These are phyloP conservation scores for Aristolochia contorta DNA, from an alignment of 164 flowering plant genomes.

Conservation along the genomic window DNA sequence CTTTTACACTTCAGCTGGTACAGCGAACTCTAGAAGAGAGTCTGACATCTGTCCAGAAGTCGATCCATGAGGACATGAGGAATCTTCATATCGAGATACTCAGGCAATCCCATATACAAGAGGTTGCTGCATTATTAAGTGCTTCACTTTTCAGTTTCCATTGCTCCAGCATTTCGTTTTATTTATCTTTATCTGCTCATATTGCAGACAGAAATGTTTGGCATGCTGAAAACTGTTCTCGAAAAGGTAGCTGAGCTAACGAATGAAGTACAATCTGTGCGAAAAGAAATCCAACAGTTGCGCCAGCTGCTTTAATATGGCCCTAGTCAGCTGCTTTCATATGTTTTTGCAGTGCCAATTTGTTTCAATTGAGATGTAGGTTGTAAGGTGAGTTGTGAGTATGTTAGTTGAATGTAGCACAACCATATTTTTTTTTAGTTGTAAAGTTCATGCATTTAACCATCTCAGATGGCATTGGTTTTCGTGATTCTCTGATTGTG, in stretches of 20 bases:
- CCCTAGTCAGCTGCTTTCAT: too few species aligned
- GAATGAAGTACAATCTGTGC: slow-evolving; percentile 68
- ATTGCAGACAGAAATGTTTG: slow-evolving; percentile 60
- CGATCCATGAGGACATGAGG: slow-evolving; percentile 79
- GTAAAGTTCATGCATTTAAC: too few species aligned
- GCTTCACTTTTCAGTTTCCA: background rate
- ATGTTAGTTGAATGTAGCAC: too few species aligned
- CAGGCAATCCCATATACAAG: slow-evolving; percentile 61
- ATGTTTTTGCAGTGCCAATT: too few species aligned
- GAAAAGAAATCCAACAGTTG: slow-evolving; percentile 74
- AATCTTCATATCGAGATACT: slow-evolving; percentile 91
- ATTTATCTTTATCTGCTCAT: background rate
- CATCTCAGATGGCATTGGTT: too few species aligned
- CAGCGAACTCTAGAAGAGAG: slow-evolving; percentile 84
- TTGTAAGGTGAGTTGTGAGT: too few species aligned
- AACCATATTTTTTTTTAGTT: too few species aligned
- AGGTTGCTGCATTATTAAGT: slow-evolving; percentile 36
- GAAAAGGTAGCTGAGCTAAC: slow-evolving; percentile 71
- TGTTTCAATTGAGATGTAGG: too few species aligned
- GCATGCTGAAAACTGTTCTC: slow-evolving; percentile 35
- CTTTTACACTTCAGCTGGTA: slow-evolving; percentile 76
- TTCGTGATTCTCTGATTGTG: too few species aligned
- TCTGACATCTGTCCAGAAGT: slow-evolving; percentile 64
- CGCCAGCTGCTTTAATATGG: slow-evolving; percentile 42
- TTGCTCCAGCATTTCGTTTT: background rate